Conservation (phyloP, 2,329 filamentous ascomycete species). For the Ophiostoma fasciatum region DNA sequence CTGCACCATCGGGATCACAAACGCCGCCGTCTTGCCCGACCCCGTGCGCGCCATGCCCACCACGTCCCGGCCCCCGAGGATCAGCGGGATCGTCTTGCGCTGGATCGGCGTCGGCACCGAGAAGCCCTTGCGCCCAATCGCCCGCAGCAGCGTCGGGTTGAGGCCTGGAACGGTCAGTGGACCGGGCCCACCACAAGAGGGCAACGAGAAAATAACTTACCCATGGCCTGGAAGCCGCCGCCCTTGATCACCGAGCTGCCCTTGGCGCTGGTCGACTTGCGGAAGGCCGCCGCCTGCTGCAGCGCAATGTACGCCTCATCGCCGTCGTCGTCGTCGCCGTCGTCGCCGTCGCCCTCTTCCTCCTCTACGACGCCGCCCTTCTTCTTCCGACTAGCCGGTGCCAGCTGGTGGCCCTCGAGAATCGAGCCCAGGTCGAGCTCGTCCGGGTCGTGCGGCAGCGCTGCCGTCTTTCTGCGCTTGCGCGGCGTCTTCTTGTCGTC, state of each 20-base stretch:
- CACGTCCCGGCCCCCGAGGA: constrained; percentile 85
- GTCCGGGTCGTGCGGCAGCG: constrained; percentile 21
- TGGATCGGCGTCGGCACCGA: constrained; percentile 95
- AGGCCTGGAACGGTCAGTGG: constrained; percentile 34
- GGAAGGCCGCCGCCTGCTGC: constrained; percentile 72
- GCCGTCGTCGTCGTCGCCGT: constrained; percentile 39
- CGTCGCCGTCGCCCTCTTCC: constrained; percentile 22
- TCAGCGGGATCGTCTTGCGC: constrained; percentile 84
- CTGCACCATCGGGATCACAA: constrained; percentile 97
- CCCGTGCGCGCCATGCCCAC: constrained; percentile 98
- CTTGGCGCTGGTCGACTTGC: constrained; percentile 70
- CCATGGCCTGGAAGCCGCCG: constrained; percentile 94
- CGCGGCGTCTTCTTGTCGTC: constrained; percentile 20
- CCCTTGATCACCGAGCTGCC: constrained; percentile 84
- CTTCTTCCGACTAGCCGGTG: constrained; percentile 28
- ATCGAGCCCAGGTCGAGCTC: constrained; percentile 47
- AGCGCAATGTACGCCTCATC: constrained; percentile 88
- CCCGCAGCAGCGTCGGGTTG: constrained; percentile 70
- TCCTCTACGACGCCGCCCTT: not conserved
- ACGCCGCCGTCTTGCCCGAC: constrained; percentile 95
- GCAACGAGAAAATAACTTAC: constrained; percentile 26
- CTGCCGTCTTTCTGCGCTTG: constrained; percentile 6
- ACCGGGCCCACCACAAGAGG: not conserved
- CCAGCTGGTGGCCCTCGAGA: constrained; percentile 37
- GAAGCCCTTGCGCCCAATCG: constrained; percentile 88